A percentile compares a stretch with the other conserved stretches of the same genome.
Evolutionary conservation across 1,139 yeast genomes (phyloP).

Genomic region (Kurtzmaniella quercitrusa): DNA sequence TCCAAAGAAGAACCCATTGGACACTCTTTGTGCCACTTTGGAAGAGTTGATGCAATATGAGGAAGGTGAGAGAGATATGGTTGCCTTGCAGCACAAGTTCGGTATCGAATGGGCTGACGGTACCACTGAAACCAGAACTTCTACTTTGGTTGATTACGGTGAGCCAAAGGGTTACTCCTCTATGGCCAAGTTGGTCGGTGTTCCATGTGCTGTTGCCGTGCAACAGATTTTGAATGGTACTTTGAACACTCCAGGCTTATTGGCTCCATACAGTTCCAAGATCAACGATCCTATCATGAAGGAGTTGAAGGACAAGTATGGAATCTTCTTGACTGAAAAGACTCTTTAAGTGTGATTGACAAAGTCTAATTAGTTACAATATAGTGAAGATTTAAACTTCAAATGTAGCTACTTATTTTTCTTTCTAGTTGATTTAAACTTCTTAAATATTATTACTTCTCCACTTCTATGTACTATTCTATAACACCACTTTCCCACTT

Average conservation of each 20-base stretch:
- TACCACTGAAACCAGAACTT: constrained; percentile 82
- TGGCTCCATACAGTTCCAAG: constrained; percentile 91
- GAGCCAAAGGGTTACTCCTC: constrained; percentile 91
- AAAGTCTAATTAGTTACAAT: too few species aligned
- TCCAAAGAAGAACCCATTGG: constrained; percentile 93
- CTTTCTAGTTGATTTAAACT: too few species aligned
- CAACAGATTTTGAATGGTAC: constrained; percentile 83
- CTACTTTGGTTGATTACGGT: constrained; percentile 94
- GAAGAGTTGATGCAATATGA: constrained; percentile 96
- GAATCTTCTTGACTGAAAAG: constrained; percentile 85
- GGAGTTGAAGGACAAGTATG: constrained; percentile 85
- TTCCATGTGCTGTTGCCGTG: constrained; percentile 96
- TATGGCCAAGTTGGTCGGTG: constrained; percentile 98
- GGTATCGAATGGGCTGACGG: constrained; percentile 98
- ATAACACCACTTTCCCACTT: too few species aligned
- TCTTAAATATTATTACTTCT: too few species aligned
- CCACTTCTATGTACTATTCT: too few species aligned
- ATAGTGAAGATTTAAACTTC: too few species aligned
- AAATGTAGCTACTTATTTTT: too few species aligned
- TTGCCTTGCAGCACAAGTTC: constrained; percentile 93
- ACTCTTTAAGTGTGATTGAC: constrained; percentile 46
- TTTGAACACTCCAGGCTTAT: constrained; percentile 67
- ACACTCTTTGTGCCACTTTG: constrained; percentile 92
- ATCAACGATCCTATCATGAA: constrained; percentile 88
- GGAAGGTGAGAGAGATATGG: constrained; percentile 93